These are phyloP conservation scores for Capsicum pubescens DNA, from an alignment of 257 asterid genomes.

Conservation along the genomic window DNA sequence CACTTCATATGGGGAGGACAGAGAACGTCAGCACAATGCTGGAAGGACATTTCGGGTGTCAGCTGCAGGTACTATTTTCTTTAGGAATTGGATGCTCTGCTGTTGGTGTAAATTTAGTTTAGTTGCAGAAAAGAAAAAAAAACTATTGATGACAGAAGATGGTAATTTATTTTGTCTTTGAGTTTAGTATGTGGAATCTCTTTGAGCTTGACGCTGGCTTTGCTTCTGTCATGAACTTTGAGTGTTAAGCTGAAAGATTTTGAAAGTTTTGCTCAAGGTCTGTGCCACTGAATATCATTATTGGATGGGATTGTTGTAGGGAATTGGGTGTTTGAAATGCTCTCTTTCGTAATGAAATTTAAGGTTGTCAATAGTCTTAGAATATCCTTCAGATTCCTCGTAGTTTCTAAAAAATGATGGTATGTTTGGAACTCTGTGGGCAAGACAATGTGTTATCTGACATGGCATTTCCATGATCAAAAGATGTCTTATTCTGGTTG, in stretches of 20 bases:
- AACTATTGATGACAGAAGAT: neutral
- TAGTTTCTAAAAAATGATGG: neutral
- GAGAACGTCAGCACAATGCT: conserved; percentile 64
- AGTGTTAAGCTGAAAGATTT: neutral
- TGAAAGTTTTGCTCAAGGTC: neutral
- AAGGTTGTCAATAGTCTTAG: neutral
- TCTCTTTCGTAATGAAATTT: neutral
- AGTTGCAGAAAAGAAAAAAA: neutral
- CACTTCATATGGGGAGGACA: conserved; percentile 88
- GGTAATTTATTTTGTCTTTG: neutral
- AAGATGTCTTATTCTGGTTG: neutral
- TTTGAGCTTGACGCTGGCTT: neutral
- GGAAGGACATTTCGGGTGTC: conserved; percentile 81
- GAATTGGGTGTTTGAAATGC: neutral
- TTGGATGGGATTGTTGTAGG: neutral
- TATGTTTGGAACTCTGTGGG: neutral
- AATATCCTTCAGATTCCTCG: neutral
- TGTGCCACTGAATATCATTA: neutral
- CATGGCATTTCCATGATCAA: neutral
- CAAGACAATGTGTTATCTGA: neutral
- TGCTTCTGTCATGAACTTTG: neutral
- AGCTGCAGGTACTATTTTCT: conserved; percentile 60
- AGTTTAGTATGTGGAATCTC: neutral
- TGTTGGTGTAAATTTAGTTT: neutral
- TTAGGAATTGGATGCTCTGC: neutral